Percentiles rank a stretch among this genome's conserved stretches.
These are phyloP conservation scores for Teratosphaeria zuluensis DNA, from an alignment of 2,329 filamentous ascomycete genomes.

Conservation along the genomic window DNA sequence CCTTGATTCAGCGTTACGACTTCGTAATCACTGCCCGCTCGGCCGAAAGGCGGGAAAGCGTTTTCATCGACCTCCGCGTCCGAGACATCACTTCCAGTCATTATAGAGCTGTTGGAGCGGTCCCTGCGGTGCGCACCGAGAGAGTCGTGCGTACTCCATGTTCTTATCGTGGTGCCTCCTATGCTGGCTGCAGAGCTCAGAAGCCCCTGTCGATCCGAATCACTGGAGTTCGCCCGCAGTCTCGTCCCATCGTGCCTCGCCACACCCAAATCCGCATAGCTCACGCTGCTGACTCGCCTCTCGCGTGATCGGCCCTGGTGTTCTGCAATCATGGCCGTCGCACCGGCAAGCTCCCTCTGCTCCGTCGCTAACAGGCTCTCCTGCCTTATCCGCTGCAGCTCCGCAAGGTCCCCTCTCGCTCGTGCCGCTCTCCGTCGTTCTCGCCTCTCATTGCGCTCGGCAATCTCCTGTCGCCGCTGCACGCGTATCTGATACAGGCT, in stretches of 20 bases:
- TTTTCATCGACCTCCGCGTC: conserved; percentile 12
- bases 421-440: conserved; percentile 62
- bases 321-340: conserved; percentile 44
- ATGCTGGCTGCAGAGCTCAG: conserved; percentile 60
- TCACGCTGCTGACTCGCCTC: conserved; percentile 62
- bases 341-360: conserved; percentile 27
- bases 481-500: conserved; percentile 80
- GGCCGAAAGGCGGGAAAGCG: conserved; percentile 18
- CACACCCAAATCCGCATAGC: conserved; percentile 66
- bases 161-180: conserved; percentile 18
- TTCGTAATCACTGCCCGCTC: conserved; percentile 33
- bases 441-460: conserved; percentile 68
- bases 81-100: conserved; percentile 25
- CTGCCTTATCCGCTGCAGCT: conserved; percentile 53
- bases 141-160: conserved; percentile 14
- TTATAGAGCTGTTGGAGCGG: conserved; percentile 20
- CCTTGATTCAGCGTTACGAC: conserved; percentile 30
- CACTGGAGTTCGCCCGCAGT: conserved; percentile 60
- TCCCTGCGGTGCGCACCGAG: conserved; percentile 31
- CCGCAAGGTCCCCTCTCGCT: conserved; percentile 56
- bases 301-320: conserved; percentile 53
- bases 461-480: conserved; percentile 63
- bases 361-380: conserved; percentile 47
- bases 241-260: conserved; percentile 69
- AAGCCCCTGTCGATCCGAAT: conserved; percentile 64